Evolutionary conservation across 1,284 basidiomycete species (phyloP).

Genomic region (Microbotryum silenes-acaulis): DNA sequence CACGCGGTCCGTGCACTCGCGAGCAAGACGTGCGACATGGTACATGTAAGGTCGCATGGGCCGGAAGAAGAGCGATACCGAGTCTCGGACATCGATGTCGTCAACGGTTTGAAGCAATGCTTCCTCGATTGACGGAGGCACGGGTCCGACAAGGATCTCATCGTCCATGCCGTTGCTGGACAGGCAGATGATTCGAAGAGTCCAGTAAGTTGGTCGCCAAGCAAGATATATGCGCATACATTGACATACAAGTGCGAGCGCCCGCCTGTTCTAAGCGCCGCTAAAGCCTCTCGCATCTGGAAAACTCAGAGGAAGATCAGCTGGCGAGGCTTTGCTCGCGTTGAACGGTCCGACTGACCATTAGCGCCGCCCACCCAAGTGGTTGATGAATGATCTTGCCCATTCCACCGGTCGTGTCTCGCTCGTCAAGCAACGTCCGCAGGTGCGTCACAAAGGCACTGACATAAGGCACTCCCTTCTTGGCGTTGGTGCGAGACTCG

Average conservation of each 20-base stretch:
- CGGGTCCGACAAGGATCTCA: constrained; percentile 21
- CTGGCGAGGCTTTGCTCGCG: background rate
- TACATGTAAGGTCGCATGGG: constrained; percentile 9
- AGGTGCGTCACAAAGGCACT: constrained; percentile 28
- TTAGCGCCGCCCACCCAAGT: constrained; percentile 25
- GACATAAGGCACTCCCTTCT: constrained; percentile 25
- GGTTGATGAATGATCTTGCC: constrained; percentile 4
- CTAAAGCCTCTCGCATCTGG: constrained; percentile 29
- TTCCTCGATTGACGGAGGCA: constrained; percentile 19
- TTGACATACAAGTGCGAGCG: constrained; percentile 24
- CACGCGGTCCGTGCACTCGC: constrained; percentile 23
- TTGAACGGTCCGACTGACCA: constrained; percentile 2
- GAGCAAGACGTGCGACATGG: constrained; percentile 23
- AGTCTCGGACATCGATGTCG: constrained; percentile 29
- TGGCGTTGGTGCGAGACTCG: constrained; percentile 22
- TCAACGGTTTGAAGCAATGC: constrained; percentile 27
- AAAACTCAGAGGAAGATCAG: background rate
- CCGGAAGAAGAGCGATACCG: constrained; percentile 27
- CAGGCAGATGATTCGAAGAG: background rate
- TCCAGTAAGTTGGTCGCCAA: background rate
- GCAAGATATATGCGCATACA: background rate
- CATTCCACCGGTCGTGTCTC: constrained; percentile 2
- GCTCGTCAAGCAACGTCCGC: constrained; percentile 22
- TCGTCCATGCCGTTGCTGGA: constrained; percentile 22
- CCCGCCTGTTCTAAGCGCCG: constrained; percentile 21